Evolutionary conservation across 2,329 filamentous ascomycete genomes (phyloP), one percentile per base, ranked within the genome.

Genomic region (Phyllosticta ampelicida): DNA sequence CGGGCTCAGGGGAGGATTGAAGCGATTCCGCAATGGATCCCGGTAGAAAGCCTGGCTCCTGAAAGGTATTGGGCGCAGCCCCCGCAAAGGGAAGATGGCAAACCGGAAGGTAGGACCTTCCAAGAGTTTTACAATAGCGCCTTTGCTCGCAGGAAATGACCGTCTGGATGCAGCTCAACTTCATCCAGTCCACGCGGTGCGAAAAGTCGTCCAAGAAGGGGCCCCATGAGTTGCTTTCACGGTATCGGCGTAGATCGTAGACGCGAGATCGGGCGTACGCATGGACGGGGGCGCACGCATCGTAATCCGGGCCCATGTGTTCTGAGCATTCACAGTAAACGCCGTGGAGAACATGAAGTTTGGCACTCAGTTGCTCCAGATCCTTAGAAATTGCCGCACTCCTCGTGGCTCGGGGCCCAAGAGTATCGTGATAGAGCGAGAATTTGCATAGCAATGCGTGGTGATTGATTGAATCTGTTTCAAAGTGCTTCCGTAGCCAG

Each of bases 221-320:
- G 0, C 88, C 88, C 87, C 87, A 91, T 36, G 77, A 68, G 1
- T 80, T 85, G 23, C 71, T 68, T 1, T 73, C 68, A 0, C 80
- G 86, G 69, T 89, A 88, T 62, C 85, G 78, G 1, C 87, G 77
- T 53, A 91, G 71, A 66, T 91, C 87, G 63, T 91, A 92, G 2
- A 91, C 86, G 61, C 82, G 81, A 51, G 83, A 81, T 56, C 83
- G 79, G 1, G 88, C 87, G 62, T 78, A 85, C 1, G 83, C 80
- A 66, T 83, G 84, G 28, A 71, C 73, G 44, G 64, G 58, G 8
- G 36, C 13, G 8, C 5, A 16, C 5, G 11, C 36, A n/a, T 16
- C 36, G 13, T 16, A 5, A 2, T 26, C 9, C 5, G 2, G 62
- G 18, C 65, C 75, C 73, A 5, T 83, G 73, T 0, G 80, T n/a